Evolutionary conservation across 345 rosid genomes (phyloP).

Genomic region (Citrus medica): DNA sequence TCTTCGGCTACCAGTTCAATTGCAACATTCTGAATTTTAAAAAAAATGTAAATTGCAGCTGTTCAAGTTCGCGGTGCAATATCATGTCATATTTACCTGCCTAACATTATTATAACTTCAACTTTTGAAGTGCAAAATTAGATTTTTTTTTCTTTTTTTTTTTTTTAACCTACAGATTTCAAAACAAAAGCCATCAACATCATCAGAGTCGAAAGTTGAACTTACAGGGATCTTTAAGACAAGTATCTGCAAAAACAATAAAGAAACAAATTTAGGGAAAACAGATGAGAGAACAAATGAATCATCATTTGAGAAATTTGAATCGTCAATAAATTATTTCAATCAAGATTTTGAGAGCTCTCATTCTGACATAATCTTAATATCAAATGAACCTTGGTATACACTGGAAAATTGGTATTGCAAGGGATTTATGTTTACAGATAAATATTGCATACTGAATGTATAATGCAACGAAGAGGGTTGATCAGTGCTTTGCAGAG

Average conservation of each 20-base stretch:
- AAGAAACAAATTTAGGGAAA: constrained; percentile 14
- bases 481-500: background rate
- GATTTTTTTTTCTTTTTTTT: background rate
- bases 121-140: background rate
- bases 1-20: constrained; percentile 57
- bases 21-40: constrained; percentile 53
- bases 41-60: background rate
- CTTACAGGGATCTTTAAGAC: constrained; percentile 78
- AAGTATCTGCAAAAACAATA: constrained; percentile 67
- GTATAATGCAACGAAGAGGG: background rate
- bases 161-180: background rate
- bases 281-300: background rate
- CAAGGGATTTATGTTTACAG: background rate
- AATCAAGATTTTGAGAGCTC: background rate
- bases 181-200: background rate
- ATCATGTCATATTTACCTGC: background rate
- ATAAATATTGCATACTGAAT: background rate
- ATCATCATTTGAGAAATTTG: background rate
- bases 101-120: background rate
- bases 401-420: background rate
- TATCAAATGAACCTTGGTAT: background rate
- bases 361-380: background rate
- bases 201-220: constrained; percentile 21
- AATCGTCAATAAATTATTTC: background rate
- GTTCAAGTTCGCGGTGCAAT: background rate